Conservation (phyloP, 805 yeast genomes). For the Kazachstania taianensis region DNA sequence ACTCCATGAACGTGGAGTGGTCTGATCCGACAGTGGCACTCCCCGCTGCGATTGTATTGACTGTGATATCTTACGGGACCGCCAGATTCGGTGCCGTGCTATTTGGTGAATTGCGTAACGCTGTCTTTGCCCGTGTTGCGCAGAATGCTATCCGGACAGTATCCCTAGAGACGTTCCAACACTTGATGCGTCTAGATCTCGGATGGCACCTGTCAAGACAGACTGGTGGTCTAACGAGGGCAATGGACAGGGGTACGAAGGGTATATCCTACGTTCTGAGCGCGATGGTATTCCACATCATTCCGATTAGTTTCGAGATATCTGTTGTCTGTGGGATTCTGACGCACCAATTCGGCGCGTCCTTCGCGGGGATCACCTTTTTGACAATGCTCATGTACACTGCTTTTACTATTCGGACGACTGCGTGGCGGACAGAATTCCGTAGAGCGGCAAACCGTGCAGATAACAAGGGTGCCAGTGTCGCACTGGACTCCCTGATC, state of each 20-base stretch:
- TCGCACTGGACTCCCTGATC: slow-evolving; percentile 86
- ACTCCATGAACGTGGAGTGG: slow-evolving; percentile 91
- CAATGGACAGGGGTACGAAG: slow-evolving; percentile 95
- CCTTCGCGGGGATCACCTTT: slow-evolving; percentile 83
- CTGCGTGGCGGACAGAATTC: slow-evolving; percentile 93
- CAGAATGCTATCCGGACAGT: slow-evolving; percentile 88
- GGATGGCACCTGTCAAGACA: slow-evolving; percentile 85
- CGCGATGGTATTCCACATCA: slow-evolving; percentile 95
- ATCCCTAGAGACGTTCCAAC: slow-evolving; percentile 78
- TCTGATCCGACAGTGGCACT: slow-evolving; percentile 50
- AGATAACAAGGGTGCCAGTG: slow-evolving; percentile 90
- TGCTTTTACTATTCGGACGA: slow-evolving; percentile 77
- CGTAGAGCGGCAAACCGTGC: slow-evolving; percentile 85
- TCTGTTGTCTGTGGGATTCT: slow-evolving; percentile 86
- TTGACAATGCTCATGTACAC: slow-evolving; percentile 85
- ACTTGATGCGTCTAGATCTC: slow-evolving; percentile 72
- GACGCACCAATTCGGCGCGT: slow-evolving; percentile 82
- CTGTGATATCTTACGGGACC: slow-evolving; percentile 79
- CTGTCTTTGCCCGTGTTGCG: slow-evolving; percentile 90
- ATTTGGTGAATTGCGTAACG: slow-evolving; percentile 90
- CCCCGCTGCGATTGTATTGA: slow-evolving; percentile 44
- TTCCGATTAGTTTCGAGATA: slow-evolving; percentile 88
- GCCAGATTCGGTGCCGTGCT: slow-evolving; percentile 91
- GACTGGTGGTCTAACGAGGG: slow-evolving; percentile 93
- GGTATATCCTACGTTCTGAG: slow-evolving; percentile 89